A percentile compares a stretch with the other conserved stretches of the same genome.
These are phyloP conservation scores for Colletotrichum liriopes DNA, from an alignment of 2,329 filamentous ascomycete genomes.

Conservation along the genomic window DNA sequence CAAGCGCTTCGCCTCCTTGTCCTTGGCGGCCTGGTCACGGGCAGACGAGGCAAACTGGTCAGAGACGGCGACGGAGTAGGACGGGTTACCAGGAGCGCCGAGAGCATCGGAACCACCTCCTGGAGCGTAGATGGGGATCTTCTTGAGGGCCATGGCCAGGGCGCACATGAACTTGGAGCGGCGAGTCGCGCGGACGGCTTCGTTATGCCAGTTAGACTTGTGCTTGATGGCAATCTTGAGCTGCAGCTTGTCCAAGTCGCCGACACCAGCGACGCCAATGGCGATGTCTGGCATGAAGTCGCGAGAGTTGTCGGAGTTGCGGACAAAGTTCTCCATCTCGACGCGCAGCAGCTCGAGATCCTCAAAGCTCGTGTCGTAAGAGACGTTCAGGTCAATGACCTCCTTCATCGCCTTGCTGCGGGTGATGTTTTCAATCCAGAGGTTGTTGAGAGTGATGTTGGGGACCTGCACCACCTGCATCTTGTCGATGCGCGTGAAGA, in stretches of 20 bases:
- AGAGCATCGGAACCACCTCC: slow-evolving; percentile 78
- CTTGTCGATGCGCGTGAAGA: slow-evolving; percentile 84
- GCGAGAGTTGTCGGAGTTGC: slow-evolving; percentile 85
- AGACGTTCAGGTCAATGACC: slow-evolving; percentile 83
- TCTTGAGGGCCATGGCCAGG: slow-evolving; percentile 86
- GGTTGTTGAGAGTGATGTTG: slow-evolving; percentile 90
- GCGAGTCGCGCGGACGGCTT: slow-evolving; percentile 82
- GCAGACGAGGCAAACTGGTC: slow-evolving; percentile 76
- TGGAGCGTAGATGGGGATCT: slow-evolving; percentile 87
- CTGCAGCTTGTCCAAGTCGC: slow-evolving; percentile 89
- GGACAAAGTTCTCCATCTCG: slow-evolving; percentile 90
- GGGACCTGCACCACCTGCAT: slow-evolving; percentile 86
- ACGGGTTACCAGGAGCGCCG: slow-evolving; percentile 80
- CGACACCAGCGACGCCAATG: slow-evolving; percentile 84
- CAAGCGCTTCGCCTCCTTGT: slow-evolving; percentile 77
- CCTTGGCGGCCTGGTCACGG: slow-evolving; percentile 71
- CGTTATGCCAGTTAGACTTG: slow-evolving; percentile 95
- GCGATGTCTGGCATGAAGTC: slow-evolving; percentile 91
- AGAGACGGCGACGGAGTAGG: slow-evolving; percentile 83
- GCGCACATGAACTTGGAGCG: slow-evolving; percentile 98
- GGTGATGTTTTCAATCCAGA: slow-evolving; percentile 96
- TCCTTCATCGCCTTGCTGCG: slow-evolving; percentile 95
- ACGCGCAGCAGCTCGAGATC: slow-evolving; percentile 88
- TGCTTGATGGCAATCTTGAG: slow-evolving; percentile 89
- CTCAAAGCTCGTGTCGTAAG: slow-evolving; percentile 89